Conservation (phyloP, 2,329 filamentous ascomycete genomes). For the Nemania sp. region DNA sequence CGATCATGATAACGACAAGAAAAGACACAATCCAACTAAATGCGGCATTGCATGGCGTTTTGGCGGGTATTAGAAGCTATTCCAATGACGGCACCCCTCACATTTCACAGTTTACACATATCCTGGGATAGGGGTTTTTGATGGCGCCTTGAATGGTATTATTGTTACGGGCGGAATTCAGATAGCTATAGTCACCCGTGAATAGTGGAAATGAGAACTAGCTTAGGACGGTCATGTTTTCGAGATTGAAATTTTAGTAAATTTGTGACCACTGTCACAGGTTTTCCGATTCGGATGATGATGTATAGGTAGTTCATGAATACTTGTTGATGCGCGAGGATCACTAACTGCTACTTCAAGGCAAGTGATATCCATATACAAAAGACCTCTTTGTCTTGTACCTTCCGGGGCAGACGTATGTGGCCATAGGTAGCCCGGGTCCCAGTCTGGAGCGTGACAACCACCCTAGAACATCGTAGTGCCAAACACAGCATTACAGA, state of each 20-base stretch:
- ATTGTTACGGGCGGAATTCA: conserved; percentile 11
- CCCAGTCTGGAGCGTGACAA: no score
- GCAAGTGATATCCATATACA: no score
- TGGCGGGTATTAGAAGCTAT: conserved; percentile 22
- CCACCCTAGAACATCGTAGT: no score
- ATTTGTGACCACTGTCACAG: background rate
- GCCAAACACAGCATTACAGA: no score
- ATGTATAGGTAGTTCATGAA: no score
- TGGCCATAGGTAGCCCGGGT: no score
- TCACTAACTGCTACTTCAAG: no score
- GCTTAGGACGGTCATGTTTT: conserved; percentile 4
- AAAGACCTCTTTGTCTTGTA: no score
- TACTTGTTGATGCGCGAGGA: no score
- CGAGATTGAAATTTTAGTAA: conserved; percentile 1
- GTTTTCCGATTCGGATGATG: no score
- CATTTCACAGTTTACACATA: conserved; percentile 13
- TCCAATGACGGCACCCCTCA: conserved; percentile 1
- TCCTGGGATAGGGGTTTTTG: conserved; percentile 1
- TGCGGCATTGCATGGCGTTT: conserved; percentile 39
- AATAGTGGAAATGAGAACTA: conserved; percentile 10
- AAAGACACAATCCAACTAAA: conserved; percentile 19
- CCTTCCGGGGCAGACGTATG: no score
- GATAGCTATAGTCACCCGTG: background rate
- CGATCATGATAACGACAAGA: conserved; percentile 37
- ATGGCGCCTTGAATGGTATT: conserved; percentile 22